Evolutionary conservation across 2,329 filamentous ascomycete species (phyloP), one percentile per base, ranked within the genome.

Genomic region (Neopestalotiopsis sp.): DNA sequence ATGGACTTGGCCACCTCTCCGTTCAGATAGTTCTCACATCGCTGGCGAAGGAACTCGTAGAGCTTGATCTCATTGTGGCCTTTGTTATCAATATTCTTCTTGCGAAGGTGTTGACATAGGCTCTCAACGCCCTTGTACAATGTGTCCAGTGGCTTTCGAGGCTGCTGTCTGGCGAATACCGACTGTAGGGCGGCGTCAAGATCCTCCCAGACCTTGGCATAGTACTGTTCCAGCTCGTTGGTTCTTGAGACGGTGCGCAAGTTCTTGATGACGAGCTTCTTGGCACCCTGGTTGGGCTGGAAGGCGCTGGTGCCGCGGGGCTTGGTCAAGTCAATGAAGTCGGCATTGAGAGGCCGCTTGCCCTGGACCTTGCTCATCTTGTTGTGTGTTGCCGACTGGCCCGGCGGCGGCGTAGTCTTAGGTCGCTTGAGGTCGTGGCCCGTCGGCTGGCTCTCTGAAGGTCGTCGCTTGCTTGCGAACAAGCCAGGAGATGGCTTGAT

Each of bases 221-320:
- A 94, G 82, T 97, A 98, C 71, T 89, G 86, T 71, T 92, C 90
- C 24, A 92, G 88, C 74, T 94, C 89, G 67, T 88, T 84, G 66
- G 82, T 76, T 52, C 81, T 78, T 69, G 87, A 86, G n/a, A 87
- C 82, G 1, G 88, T 86, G 69, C 92, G 90, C 72, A 98, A 87
- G 78, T 98, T 98, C 87, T 97, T 97, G 75, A 99, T 93, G n/a
- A 95, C 89, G 60, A 99, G 88, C 81, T 92, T 95, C 84, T 92
- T 95, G 24, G 94, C 91, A 40, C 94, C 94, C 12, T 87, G 85
- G 75, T 93, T 90, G 13, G 94, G 91, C 73, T 92, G 92, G 77
- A 95, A 93, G 65, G 82, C 80, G 24, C 79, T 76, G 30, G 72
- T 79, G 24, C 45, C 49, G 12, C n/a, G 20, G 74, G 73, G 77